Percentiles rank a stretch among this genome's conserved stretches.
phyloP scores from a whole-genome alignment of 1,284 basidiomycete species.

The Tilletia setariae region DNA sequence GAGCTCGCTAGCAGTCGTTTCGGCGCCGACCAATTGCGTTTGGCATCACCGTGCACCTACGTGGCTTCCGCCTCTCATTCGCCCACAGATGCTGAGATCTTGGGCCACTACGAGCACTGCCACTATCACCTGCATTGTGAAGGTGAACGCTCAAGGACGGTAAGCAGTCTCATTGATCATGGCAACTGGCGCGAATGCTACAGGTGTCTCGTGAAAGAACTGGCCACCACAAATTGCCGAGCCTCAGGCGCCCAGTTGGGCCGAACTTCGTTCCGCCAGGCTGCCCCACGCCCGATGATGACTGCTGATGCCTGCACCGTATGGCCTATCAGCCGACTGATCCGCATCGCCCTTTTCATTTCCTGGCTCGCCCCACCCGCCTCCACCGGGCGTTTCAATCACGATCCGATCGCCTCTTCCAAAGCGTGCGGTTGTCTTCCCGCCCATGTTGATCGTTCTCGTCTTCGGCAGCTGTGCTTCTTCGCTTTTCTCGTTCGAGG shows the following conservation, averaged over 20 bases:
- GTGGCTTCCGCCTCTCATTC: too few relatives aligned
- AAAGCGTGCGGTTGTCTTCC: slow-evolving; percentile 80
- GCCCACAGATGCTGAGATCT: too few relatives aligned
- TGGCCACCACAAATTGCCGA: not conserved
- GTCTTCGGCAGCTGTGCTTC: not conserved
- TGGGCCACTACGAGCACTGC: too few relatives aligned
- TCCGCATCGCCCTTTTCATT: not conserved
- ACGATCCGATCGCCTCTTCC: slow-evolving; percentile 75
- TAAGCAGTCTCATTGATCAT: too few relatives aligned
- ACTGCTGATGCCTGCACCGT: not conserved
- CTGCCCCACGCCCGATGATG: slow-evolving; percentile 13
- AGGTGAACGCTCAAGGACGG: too few relatives aligned
- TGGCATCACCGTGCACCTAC: too few relatives aligned
- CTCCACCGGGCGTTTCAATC: slow-evolving; percentile 88
- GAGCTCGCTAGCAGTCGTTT: too few relatives aligned
- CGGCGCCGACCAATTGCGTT: too few relatives aligned
- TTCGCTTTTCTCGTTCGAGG: not conserved
- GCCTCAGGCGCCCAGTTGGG: slow-evolving; percentile 11
- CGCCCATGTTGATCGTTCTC: slow-evolving; percentile 75
- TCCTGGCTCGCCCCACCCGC: slow-evolving; percentile 69
- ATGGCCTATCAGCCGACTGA: not conserved
- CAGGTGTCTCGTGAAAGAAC: too few relatives aligned
- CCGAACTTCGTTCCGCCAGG: not conserved
- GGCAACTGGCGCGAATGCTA: too few relatives aligned
- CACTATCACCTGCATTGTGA: too few relatives aligned